A percentile compares a stretch with the other conserved stretches of the same genome.
phyloP scores from a whole-genome alignment of 106 monocot genomes.

The Cymbidium sinense region DNA sequence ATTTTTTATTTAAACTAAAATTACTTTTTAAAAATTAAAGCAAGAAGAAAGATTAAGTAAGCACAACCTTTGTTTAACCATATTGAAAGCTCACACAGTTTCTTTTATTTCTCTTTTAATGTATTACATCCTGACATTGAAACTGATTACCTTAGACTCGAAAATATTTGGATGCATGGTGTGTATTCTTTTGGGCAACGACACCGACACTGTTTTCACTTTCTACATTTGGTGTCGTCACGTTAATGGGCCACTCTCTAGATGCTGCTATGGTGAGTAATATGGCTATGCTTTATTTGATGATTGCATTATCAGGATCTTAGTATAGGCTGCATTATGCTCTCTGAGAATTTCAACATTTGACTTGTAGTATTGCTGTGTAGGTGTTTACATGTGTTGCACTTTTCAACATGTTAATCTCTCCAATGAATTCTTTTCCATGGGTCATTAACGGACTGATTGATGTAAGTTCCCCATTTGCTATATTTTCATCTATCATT shows the following conservation, averaged over 20 bases:
- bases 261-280: constrained; percentile 81
- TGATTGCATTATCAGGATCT: neutral
- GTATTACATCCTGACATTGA: neutral
- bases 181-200: constrained; percentile 99
- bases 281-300: neutral
- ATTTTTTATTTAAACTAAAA: neutral
- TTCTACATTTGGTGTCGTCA: constrained; percentile 82
- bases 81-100: neutral
- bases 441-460: constrained; percentile 99
- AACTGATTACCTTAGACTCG: constrained; percentile 43
- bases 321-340: neutral
- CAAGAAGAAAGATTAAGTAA: neutral
- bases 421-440: constrained; percentile 93
- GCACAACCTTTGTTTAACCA: neutral
- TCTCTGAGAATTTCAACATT: neutral
- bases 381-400: constrained; percentile 99
- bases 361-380: constrained; percentile 6
- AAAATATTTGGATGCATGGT: constrained; percentile 99
- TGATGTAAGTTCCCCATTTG: constrained; percentile 59
- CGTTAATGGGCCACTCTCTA: constrained; percentile 76
- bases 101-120: neutral
- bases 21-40: neutral
- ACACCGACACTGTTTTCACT: constrained; percentile 95
- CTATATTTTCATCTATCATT: neutral
- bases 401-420: constrained; percentile 88